A percentile compares a stretch with the other conserved stretches of the same genome.
These are phyloP conservation scores for Tolypocladium album DNA, from an alignment of 2,329 filamentous ascomycete genomes.

Conservation along the genomic window DNA sequence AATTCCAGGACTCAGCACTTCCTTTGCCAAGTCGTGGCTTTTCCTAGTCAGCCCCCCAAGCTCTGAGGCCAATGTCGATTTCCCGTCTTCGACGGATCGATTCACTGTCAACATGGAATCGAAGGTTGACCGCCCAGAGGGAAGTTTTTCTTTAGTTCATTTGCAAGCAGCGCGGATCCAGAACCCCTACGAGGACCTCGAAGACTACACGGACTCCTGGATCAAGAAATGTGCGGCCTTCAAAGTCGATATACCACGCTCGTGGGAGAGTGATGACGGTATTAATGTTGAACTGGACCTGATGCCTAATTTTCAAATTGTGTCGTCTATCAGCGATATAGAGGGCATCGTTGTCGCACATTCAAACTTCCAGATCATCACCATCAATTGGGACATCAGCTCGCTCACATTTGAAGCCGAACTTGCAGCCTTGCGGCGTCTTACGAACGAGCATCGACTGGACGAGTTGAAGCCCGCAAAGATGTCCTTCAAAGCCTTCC, in stretches of 20 bases:
- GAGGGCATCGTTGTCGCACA: constrained; percentile 7
- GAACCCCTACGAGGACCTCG: constrained; percentile 19
- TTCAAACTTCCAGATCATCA: constrained; percentile 9
- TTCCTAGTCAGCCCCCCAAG: constrained; percentile 16
- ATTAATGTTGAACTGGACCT: constrained; percentile 30
- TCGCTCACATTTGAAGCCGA: constrained; percentile 21
- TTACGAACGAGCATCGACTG: constrained; percentile 10
- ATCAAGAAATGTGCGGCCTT: constrained; percentile 17
- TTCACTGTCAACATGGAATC: constrained; percentile 17
- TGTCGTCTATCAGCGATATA: constrained; percentile 25
- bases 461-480: constrained; percentile 8
- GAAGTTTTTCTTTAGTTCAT: constrained; percentile 13
- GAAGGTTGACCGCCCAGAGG: constrained; percentile 8
- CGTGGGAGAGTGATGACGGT: constrained; percentile 14
- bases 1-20: constrained; percentile 15
- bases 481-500: constrained; percentile 16
- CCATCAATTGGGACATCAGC: constrained; percentile 15
- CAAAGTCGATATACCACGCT: constrained; percentile 21
- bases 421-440: constrained; percentile 16
- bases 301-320: constrained; percentile 54
- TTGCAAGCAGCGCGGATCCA: constrained; percentile 13
- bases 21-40: constrained; percentile 21
- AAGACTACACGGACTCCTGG: background rate
- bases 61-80: constrained; percentile 7
- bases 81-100: constrained; percentile 15